Conservation (phyloP, 2,329 filamentous ascomycete genomes). For the Clonostachys rosea region DNA sequence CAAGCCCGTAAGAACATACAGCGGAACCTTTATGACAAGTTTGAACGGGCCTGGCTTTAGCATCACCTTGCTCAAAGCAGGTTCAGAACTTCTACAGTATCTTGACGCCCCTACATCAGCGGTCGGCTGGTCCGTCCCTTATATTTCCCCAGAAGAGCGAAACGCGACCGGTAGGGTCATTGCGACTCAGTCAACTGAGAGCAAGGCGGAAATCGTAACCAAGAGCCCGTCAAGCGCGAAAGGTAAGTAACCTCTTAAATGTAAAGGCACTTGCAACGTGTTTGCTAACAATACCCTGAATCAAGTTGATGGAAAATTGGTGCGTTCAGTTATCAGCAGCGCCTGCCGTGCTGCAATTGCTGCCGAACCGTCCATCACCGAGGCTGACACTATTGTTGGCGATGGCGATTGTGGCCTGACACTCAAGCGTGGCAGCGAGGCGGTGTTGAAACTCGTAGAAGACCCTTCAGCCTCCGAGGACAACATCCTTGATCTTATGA, state of each 20-base stretch:
- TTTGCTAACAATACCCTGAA: too few species aligned
- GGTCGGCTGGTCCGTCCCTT: background rate
- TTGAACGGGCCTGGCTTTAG: background rate
- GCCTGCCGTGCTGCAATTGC: background rate
- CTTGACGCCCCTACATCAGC: background rate
- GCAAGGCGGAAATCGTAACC: too few species aligned
- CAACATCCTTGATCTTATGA: background rate
- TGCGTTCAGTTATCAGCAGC: background rate
- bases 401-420: conserved; percentile 1
- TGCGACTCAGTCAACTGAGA: too few species aligned
- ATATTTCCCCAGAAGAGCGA: too few species aligned
- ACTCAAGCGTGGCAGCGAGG: background rate
- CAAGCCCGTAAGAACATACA: background rate
- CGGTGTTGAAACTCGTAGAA: background rate
- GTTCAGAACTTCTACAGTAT: background rate
- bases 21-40: background rate
- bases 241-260: too few species aligned
- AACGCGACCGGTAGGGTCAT: too few species aligned
- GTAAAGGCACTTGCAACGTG: too few species aligned
- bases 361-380: background rate
- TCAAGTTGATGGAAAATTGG: too few species aligned
- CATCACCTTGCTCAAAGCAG: background rate
- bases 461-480: background rate
- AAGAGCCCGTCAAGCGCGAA: too few species aligned
- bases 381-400: background rate